Evolutionary conservation across 306 rosid genomes (phyloP).

Genomic region (Gynostemma pentaphyllum): DNA sequence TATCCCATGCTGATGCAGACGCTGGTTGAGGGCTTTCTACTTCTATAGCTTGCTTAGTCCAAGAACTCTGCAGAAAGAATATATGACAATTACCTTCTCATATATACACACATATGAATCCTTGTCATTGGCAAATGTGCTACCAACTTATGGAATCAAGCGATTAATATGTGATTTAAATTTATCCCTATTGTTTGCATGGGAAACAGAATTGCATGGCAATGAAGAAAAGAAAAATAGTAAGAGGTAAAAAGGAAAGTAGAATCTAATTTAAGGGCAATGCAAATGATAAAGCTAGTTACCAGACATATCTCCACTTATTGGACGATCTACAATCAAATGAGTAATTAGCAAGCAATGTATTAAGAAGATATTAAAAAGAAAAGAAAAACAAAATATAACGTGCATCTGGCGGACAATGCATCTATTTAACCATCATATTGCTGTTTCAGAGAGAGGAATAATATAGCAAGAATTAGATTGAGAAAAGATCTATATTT

Average conservation of each 20-base stretch:
- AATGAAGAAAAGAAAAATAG: neutral
- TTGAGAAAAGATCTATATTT: neutral
- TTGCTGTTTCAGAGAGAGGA: neutral
- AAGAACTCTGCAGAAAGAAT: constrained; percentile 63
- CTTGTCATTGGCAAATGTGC: neutral
- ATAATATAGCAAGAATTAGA: neutral
- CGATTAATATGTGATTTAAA: too few species aligned
- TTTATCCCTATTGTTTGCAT: neutral
- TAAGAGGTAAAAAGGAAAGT: too few species aligned
- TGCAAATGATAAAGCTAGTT: neutral
- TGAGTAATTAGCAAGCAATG: neutral
- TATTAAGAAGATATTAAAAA: neutral
- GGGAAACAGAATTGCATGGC: neutral
- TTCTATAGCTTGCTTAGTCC: constrained; percentile 78
- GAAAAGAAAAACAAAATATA: neutral
- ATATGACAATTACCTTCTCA: neutral
- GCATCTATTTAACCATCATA: constrained; percentile 1
- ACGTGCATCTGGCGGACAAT: neutral
- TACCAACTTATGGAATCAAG: neutral
- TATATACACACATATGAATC: neutral
- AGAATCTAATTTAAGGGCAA: neutral
- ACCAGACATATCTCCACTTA: neutral
- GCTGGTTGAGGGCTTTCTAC: constrained; percentile 61
- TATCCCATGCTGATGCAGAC: constrained; percentile 36
- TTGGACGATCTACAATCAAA: neutral